Conservation (phyloP, 257 asterid genomes). For the Fraxinus cuspidata region DNA sequence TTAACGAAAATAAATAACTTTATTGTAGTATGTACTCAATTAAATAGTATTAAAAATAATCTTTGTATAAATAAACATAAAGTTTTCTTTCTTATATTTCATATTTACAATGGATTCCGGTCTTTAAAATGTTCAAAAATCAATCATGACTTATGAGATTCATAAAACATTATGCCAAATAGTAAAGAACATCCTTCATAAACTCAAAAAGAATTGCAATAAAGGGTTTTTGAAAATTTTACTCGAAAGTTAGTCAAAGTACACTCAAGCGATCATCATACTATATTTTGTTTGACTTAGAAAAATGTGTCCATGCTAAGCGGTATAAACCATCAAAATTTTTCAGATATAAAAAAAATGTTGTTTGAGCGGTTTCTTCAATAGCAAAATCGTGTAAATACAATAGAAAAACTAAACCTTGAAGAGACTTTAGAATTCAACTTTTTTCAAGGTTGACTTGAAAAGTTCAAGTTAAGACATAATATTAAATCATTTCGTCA, state of each 20-base stretch:
- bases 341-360: slow-evolving; percentile 1
- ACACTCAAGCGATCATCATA: slow-evolving; percentile 8
- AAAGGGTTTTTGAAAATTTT: background rate
- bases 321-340: background rate
- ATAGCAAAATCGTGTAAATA: slow-evolving; percentile 29
- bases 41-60: too few species aligned
- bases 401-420: slow-evolving; percentile 10
- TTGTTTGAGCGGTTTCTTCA: slow-evolving; percentile 18
- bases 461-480: background rate
- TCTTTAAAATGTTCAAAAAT: too few species aligned
- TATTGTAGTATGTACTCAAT: too few species aligned
- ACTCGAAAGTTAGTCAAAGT: slow-evolving; percentile 21
- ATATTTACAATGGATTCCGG: too few species aligned
- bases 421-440: slow-evolving; percentile 8
- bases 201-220: background rate
- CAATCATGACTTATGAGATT: too few species aligned
- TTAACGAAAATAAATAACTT: too few species aligned
- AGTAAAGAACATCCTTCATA: too few species aligned
- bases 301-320: too few species aligned
- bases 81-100: too few species aligned
- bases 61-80: too few species aligned
- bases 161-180: too few species aligned
- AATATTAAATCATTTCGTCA: too few species aligned
- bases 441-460: slow-evolving; percentile 18
- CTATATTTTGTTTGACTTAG: background rate